These are phyloP conservation scores for Salvia hispanica DNA, from an alignment of 257 asterid genomes.

Conservation along the genomic window DNA sequence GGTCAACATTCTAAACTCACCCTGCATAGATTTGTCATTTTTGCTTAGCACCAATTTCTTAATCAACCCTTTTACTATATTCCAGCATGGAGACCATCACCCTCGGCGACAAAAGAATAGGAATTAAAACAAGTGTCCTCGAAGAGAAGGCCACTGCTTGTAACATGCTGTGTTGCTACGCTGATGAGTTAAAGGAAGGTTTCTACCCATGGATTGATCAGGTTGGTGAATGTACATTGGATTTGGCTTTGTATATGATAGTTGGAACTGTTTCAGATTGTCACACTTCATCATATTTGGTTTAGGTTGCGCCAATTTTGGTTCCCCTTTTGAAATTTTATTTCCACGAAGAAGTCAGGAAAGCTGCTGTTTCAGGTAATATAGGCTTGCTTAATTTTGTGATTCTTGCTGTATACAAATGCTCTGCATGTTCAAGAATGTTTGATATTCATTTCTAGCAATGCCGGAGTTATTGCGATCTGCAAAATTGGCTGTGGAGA, in stretches of 20 bases:
- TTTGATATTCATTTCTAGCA: slow-evolving; percentile 51
- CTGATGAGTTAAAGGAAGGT: slow-evolving; percentile 98
- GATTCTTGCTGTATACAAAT: slow-evolving; percentile 1
- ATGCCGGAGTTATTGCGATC: slow-evolving; percentile 96
- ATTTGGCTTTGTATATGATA: slow-evolving; percentile 27
- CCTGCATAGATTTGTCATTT: slow-evolving; percentile 6
- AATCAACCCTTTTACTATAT: slow-evolving; percentile 23
- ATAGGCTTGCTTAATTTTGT: slow-evolving; percentile 12
- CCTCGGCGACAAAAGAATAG: slow-evolving; percentile 94
- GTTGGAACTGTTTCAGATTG: slow-evolving; percentile 17
- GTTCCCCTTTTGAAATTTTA: slow-evolving; percentile 91
- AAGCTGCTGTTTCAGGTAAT: slow-evolving; percentile 97
- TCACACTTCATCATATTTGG: slow-evolving; percentile 22
- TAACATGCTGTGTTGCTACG: slow-evolving; percentile 98
- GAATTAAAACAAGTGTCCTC: slow-evolving; percentile 90
- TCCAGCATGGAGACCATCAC: slow-evolving; percentile 98
- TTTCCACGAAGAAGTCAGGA: slow-evolving; percentile 98
- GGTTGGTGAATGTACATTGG: slow-evolving; percentile 51
- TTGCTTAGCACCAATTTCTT: not conserved
- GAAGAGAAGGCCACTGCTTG: slow-evolving; percentile 99
- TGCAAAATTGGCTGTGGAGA: slow-evolving; percentile 93
- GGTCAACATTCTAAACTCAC: slow-evolving; percentile 2
- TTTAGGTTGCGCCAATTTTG: slow-evolving; percentile 89
- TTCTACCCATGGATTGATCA: slow-evolving; percentile 99
- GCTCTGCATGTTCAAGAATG: slow-evolving; percentile 19